These are phyloP conservation scores for Iberis amara DNA, from an alignment of 441 rosid genomes.

Conservation along the genomic window DNA sequence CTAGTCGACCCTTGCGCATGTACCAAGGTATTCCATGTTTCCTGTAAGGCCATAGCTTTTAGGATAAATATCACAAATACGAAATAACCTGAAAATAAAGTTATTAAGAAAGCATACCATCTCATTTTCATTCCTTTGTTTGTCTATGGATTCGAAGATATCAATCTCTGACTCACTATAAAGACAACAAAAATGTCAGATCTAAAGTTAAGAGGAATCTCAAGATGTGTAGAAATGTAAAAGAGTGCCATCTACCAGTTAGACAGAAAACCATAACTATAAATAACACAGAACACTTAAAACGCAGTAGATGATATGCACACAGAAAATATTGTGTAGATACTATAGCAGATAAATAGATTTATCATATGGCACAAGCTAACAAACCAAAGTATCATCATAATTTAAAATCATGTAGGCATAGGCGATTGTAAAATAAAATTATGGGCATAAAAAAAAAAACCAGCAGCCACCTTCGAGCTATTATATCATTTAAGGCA, in stretches of 20 bases:
- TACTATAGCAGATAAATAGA: background rate
- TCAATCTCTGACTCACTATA: slow-evolving; percentile 91
- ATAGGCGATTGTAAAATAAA: background rate
- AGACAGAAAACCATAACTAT: background rate
- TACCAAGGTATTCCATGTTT: slow-evolving; percentile 60
- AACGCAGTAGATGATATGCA: background rate
- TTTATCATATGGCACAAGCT: slow-evolving; percentile 1
- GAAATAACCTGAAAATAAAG: slow-evolving; percentile 1
- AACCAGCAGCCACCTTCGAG: slow-evolving; percentile 68
- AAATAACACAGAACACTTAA: background rate
- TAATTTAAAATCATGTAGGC: slow-evolving; percentile 1
- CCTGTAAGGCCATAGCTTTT: slow-evolving; percentile 43
- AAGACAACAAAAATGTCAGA: slow-evolving; percentile 19
- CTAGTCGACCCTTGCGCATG: slow-evolving; percentile 38
- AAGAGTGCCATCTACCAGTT: background rate
- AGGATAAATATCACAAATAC: slow-evolving; percentile 17
- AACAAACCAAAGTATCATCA: slow-evolving; percentile 4
- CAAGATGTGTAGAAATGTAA: slow-evolving; percentile 7
- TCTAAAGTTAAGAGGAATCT: slow-evolving; percentile 9
- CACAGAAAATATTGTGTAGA: slow-evolving; percentile 1
- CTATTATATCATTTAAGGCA: slow-evolving; percentile 71
- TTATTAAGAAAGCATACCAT: slow-evolving; percentile 40
- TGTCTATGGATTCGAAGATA: slow-evolving; percentile 79
- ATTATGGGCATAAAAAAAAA: slow-evolving; percentile 3
- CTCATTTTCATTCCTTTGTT: slow-evolving; percentile 63